Evolutionary conservation across 352 stramenopile genomes (phyloP).

Genomic region (Phytophthora lateralis): DNA sequence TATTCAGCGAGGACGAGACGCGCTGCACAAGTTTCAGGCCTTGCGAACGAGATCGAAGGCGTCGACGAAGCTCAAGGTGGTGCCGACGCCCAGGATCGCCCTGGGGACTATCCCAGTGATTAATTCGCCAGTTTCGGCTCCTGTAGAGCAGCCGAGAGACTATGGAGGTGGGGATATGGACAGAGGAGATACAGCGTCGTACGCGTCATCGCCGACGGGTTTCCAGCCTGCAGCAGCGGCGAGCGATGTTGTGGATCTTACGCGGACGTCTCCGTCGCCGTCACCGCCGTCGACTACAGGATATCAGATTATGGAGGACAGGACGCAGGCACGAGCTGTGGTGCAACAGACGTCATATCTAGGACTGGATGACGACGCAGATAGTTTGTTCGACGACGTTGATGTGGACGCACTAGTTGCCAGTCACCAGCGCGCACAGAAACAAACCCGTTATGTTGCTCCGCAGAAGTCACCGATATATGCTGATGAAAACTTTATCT

Average conservation of each 20-base stretch:
- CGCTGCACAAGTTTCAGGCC: slow-evolving; percentile 43
- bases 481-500: slow-evolving; percentile 16
- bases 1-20: slow-evolving; percentile 50
- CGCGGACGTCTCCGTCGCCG: slow-evolving; percentile 6
- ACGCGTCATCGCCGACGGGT: neutral
- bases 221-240: slow-evolving; percentile 4
- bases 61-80: slow-evolving; percentile 45
- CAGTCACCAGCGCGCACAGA: slow-evolving; percentile 44
- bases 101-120: slow-evolving; percentile 36
- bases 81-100: slow-evolving; percentile 47
- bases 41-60: slow-evolving; percentile 32
- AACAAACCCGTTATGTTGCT: slow-evolving; percentile 17
- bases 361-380: slow-evolving; percentile 28
- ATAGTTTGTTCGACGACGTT: slow-evolving; percentile 44
- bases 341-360: slow-evolving; percentile 11
- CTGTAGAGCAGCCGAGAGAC: slow-evolving; percentile 4
- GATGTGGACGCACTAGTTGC: slow-evolving; percentile 65
- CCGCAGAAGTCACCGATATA: slow-evolving; percentile 1
- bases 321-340: neutral
- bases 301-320: slow-evolving; percentile 7
- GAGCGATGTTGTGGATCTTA: slow-evolving; percentile 40
- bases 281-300: slow-evolving; percentile 2
- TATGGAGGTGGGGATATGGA: neutral
- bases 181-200: slow-evolving; percentile 3
- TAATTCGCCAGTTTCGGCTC: slow-evolving; percentile 7